phyloP scores from a whole-genome alignment of 805 yeast genomes.

The Wickerhamomyces tratensis region DNA sequence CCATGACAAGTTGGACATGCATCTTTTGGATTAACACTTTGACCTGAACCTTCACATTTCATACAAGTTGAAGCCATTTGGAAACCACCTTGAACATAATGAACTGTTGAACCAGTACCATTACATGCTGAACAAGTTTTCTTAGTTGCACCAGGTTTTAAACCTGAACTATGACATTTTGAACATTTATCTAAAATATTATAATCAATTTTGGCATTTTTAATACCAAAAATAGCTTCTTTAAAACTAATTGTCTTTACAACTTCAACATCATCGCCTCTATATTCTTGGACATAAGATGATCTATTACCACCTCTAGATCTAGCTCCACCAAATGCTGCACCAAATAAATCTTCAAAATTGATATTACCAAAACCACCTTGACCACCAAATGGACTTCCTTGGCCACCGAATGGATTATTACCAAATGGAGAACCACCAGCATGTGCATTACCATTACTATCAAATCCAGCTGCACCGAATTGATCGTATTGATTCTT shows the following conservation, averaged over 20 bases:
- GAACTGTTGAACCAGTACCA: conserved; percentile 88
- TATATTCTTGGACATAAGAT: conserved; percentile 61
- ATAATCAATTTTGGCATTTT: conserved; percentile 54
- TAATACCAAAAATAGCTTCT: conserved; percentile 78
- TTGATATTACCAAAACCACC: conserved; percentile 34
- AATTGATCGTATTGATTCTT: conserved; percentile 84
- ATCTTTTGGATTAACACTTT: conserved; percentile 53
- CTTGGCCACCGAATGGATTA: conserved; percentile 32
- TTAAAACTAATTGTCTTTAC: conserved; percentile 67
- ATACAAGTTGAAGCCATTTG: conserved; percentile 93
- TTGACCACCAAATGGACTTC: conserved; percentile 44
- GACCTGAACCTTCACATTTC: conserved; percentile 85
- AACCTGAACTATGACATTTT: conserved; percentile 79
- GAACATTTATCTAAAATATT: conserved; percentile 67
- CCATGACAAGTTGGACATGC: conserved; percentile 81
- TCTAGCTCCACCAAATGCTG: conserved; percentile 34
- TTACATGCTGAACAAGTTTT: conserved; percentile 80
- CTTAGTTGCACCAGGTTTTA: conserved; percentile 66
- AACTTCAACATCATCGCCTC: conserved; percentile 85
- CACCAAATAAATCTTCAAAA: conserved; percentile 57
- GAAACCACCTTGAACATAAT: conserved; percentile 83
- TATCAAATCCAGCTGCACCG: conserved; percentile 80
- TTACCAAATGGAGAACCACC: conserved; percentile 36
- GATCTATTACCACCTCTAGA: conserved; percentile 29
- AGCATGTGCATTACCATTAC: conserved; percentile 37